Evolutionary conservation across 768 basidiomycete genomes (phyloP).

Genomic region (Amanita phalloides): DNA sequence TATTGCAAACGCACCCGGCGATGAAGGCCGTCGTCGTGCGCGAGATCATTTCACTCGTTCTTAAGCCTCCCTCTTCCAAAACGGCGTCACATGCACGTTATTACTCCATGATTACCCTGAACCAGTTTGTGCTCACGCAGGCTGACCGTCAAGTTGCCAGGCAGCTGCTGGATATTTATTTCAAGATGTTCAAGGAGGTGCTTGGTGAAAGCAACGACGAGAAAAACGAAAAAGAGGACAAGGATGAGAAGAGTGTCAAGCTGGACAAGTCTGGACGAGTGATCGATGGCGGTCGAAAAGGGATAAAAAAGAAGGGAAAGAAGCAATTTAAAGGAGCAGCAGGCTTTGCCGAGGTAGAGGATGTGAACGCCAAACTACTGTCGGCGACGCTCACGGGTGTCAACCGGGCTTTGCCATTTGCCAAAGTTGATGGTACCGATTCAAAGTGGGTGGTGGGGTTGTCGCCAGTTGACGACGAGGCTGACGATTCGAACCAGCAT

Average conservation of each 20-base stretch:
- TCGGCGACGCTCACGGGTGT: constrained; percentile 90
- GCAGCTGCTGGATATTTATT: constrained; percentile 81
- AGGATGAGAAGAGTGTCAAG: constrained; percentile 15
- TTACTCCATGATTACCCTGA: constrained; percentile 89
- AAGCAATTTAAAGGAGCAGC: constrained; percentile 44
- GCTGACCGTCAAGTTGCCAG: constrained; percentile 66
- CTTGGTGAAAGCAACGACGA: constrained; percentile 46
- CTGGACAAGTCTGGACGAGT: constrained; percentile 24
- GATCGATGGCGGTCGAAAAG: constrained; percentile 20
- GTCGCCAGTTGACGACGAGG: neutral
- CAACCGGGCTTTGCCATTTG: constrained; percentile 91
- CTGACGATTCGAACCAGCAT: constrained; percentile 35
- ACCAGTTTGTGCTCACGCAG: constrained; percentile 74
- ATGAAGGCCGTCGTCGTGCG: constrained; percentile 90
- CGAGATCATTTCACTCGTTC: constrained; percentile 72
- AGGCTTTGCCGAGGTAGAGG: constrained; percentile 67
- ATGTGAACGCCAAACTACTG: constrained; percentile 70
- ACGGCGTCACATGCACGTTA: constrained; percentile 58
- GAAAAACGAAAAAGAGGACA: constrained; percentile 21
- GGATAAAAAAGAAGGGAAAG: constrained; percentile 23
- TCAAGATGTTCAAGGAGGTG: constrained; percentile 86
- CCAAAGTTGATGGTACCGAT: constrained; percentile 63
- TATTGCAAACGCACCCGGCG: constrained; percentile 82
- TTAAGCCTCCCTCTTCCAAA: constrained; percentile 28
- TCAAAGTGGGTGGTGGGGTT: constrained; percentile 36